phyloP scores from a whole-genome alignment of 306 rosid species.

The Gillenia trifoliata region DNA sequence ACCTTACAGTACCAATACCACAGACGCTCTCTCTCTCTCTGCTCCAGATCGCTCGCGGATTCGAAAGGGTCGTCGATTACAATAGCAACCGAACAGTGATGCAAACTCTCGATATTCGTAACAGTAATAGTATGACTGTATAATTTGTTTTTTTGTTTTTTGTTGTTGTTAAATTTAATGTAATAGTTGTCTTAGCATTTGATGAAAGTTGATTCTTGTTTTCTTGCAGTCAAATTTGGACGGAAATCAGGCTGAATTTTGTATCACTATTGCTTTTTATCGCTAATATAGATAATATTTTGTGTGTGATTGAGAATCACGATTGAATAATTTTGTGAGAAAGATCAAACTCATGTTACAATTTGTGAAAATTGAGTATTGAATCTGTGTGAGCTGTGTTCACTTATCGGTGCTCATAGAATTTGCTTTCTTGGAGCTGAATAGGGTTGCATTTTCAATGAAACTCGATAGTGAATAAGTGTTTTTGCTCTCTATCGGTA shows the following conservation, averaged over 20 bases:
- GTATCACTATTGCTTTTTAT: background rate
- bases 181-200: background rate
- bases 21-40: too few relatives aligned
- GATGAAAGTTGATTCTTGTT: background rate
- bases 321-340: background rate
- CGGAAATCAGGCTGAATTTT: background rate
- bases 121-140: background rate
- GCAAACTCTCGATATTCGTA: background rate
- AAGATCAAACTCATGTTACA: background rate
- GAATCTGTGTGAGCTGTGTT: background rate
- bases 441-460: too few relatives aligned
- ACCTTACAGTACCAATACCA: too few relatives aligned
- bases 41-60: slow-evolving; percentile 43
- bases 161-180: background rate
- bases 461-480: background rate
- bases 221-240: background rate
- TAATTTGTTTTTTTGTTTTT: background rate
- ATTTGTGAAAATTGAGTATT: background rate
- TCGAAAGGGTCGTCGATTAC: slow-evolving; percentile 46
- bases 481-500: background rate
- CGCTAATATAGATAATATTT: too few relatives aligned
- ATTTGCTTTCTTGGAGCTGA: background rate
- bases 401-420: background rate
- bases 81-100: slow-evolving; percentile 27
- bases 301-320: background rate